Evolutionary conservation across 1,139 yeast species (phyloP).

Genomic region (Suhomyces coccinellae): DNA sequence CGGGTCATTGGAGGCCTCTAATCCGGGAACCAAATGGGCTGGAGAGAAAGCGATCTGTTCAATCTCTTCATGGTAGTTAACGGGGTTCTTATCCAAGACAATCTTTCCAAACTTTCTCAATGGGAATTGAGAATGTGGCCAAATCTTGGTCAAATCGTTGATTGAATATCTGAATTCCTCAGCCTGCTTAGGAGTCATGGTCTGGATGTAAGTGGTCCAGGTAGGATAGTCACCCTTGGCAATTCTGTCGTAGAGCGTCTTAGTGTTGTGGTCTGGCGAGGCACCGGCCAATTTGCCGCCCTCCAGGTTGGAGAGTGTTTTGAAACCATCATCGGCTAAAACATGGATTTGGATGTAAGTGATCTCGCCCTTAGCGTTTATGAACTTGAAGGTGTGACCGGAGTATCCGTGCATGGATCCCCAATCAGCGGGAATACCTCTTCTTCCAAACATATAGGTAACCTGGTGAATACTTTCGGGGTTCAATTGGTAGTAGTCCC

Average conservation of each 20-base stretch:
- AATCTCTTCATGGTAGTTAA: constrained; percentile 57
- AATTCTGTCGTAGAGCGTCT: constrained; percentile 62
- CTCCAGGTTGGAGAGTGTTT: constrained; percentile 56
- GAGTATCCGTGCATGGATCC: constrained; percentile 72
- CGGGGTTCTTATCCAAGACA: constrained; percentile 55
- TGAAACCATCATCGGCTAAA: constrained; percentile 59
- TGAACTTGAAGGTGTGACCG: constrained; percentile 72
- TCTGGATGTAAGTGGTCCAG: constrained; percentile 66
- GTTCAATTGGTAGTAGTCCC: constrained; percentile 64
- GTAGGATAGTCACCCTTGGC: constrained; percentile 60
- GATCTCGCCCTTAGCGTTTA: constrained; percentile 66
- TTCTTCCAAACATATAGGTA: constrained; percentile 59
- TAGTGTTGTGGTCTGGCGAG: constrained; percentile 64
- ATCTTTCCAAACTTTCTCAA: constrained; percentile 58
- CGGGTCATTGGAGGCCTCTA: constrained; percentile 61
- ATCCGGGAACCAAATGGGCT: constrained; percentile 58
- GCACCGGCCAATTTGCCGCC: constrained; percentile 59
- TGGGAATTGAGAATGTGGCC: constrained; percentile 62
- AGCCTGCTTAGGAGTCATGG: constrained; percentile 68
- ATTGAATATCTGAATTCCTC: constrained; percentile 61
- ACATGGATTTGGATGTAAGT: constrained; percentile 66
- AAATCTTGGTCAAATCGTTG: constrained; percentile 65
- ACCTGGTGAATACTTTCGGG: constrained; percentile 70
- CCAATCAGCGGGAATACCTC: constrained; percentile 69
- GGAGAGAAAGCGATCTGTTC: constrained; percentile 65